A percentile compares a stretch with the other conserved stretches of the same genome.
Conservation (phyloP, 345 rosid species). For the Populus tremula region DNA sequence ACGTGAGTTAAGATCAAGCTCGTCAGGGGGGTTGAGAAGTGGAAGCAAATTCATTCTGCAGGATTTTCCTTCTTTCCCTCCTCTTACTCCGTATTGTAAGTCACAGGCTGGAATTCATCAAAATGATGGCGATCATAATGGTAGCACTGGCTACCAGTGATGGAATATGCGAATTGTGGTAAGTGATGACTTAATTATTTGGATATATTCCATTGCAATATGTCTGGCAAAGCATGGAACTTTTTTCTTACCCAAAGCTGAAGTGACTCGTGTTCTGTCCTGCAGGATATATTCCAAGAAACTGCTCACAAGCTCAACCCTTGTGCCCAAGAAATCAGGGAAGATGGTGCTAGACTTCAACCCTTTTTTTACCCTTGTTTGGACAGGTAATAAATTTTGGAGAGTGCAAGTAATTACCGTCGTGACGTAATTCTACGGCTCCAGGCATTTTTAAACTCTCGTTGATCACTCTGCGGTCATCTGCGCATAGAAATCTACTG, state of each 20-base stretch:
- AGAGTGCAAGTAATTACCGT: neutral
- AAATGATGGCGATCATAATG: slow-evolving; percentile 9
- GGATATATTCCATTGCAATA: neutral
- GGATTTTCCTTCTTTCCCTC: slow-evolving; percentile 28
- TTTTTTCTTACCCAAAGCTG: neutral
- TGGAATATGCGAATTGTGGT: neutral
- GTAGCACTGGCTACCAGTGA: neutral
- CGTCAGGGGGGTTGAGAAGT: slow-evolving; percentile 15
- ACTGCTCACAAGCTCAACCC: neutral
- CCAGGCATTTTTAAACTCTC: neutral
- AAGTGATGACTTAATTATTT: neutral
- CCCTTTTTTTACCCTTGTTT: neutral
- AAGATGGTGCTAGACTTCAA: slow-evolving; percentile 1
- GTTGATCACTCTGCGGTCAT: neutral
- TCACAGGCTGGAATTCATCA: slow-evolving; percentile 12
- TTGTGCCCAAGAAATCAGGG: neutral
- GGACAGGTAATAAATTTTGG: neutral
- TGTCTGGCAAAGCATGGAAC: neutral
- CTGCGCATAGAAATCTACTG: neutral
- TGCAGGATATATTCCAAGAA: neutral
- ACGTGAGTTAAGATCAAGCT: slow-evolving; percentile 16
- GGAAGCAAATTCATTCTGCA: slow-evolving; percentile 23
- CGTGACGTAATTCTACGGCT: neutral
- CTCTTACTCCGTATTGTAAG: slow-evolving; percentile 28
- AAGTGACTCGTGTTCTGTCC: neutral